Base-by-base conservation (phyloP, 2,329 filamentous ascomycete genomes). In the Aureobasidium namibiae region DNA sequence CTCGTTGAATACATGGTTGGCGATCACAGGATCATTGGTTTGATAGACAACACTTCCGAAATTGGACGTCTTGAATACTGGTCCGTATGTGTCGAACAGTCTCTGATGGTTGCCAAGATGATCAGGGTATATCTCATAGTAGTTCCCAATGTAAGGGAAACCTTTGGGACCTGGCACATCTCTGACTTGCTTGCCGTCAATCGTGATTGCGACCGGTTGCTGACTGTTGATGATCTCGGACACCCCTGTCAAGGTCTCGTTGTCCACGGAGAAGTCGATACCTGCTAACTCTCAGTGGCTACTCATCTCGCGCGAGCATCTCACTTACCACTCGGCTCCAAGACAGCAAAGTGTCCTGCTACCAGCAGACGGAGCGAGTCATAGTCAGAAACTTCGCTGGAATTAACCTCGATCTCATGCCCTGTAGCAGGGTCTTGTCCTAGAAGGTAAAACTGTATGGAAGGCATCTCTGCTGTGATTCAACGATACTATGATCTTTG, bases 171-270 rank as follows among this genome's bases (percentile, higher is more conserved):
- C 75, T 2, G 67, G 69, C 1, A 66, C 62, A 2, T 77, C 71
- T 1, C 76, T 77, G 7, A 82, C 75, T 4, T 72, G 65, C 38
- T 78, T 73, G 23, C 79, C 78, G 60, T 82, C 79, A 16, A 82
- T 73, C 4, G 73, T 76, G 62, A 82, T 72, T 58, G 62, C 65
- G 31, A 71, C 63, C 7, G 69, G 60, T 26, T 56, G 61, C 21
- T 62, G 36, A 31, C 63, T 53, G 42, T 36, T 52, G n/a, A 63
- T 49, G 24, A 68, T 61, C n/a, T 64, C 63, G 7, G 61, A 56
- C 7, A 45, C 52, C 13, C 45, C 39, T 2, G 39, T 45, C 24
- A 56, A 29, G 9, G 52, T 56, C 29, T 33, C 16, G 31, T 39
- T 39, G 16, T 56, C 52, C 26, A 56, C 52, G 6, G 52, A 56